Percentiles rank a stretch among this genome's conserved stretches.
These are phyloP conservation scores for Sporothrix dimorphospora DNA, from an alignment of 2,329 filamentous ascomycete species.

Conservation along the genomic window DNA sequence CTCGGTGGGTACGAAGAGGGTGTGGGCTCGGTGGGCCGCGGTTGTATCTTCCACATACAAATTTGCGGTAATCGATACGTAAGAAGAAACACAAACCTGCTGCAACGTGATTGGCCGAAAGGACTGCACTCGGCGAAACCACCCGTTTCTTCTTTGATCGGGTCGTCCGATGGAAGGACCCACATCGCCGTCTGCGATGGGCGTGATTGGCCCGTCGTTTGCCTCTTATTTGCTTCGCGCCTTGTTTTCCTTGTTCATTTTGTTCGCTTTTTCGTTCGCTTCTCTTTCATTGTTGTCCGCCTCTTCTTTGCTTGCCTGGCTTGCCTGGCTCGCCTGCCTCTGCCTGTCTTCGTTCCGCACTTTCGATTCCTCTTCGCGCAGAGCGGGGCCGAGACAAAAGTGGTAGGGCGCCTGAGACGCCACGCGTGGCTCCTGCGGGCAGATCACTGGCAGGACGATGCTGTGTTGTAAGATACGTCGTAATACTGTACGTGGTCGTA, in stretches of 20 bases:
- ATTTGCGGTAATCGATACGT: constrained; percentile 16
- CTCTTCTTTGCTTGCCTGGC: not conserved
- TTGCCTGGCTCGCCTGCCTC: no score
- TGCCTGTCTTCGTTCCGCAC: no score
- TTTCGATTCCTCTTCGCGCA: no score
- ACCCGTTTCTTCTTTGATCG: not conserved
- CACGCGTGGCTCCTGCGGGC: no score
- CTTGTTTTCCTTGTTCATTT: constrained; percentile 5
- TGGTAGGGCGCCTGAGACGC: no score
- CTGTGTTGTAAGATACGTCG: no score
- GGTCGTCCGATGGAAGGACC: constrained; percentile 2
- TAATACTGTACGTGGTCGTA: no score
- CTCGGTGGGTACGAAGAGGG: not conserved
- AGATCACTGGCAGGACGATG: no score
- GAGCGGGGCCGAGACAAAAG: no score
- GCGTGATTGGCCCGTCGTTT: not conserved
- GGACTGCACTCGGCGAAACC: not conserved
- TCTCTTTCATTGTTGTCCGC: not conserved
- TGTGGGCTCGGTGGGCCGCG: not conserved
- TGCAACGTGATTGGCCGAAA: not conserved
- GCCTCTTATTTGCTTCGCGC: not conserved
- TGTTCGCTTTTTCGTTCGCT: not conserved
- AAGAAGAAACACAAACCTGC: not conserved
- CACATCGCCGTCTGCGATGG: not conserved
- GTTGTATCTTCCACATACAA: constrained; percentile 23